Percentiles rank a stretch among this genome's conserved stretches.
These are phyloP conservation scores for Ustilago lituana DNA, from an alignment of 1,284 basidiomycete species.

Conservation along the genomic window DNA sequence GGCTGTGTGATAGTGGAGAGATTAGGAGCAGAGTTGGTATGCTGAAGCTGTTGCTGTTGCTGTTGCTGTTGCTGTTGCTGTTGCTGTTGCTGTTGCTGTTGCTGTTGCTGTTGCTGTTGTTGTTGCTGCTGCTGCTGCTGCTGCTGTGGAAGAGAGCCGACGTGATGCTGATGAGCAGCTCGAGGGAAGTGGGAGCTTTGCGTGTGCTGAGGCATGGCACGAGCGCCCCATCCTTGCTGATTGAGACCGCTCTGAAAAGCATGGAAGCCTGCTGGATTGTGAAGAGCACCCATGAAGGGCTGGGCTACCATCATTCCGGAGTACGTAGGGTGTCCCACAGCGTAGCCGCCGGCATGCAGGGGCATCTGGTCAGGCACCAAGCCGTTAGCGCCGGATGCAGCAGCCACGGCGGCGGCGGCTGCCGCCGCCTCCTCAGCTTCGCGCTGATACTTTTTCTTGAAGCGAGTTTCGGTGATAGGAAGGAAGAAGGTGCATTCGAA, in stretches of 20 bases:
- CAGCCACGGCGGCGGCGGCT: slow-evolving; percentile 47
- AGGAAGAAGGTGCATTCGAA: slow-evolving; percentile 77
- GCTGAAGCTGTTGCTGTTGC: slow-evolving; percentile 9
- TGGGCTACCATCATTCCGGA: slow-evolving; percentile 25
- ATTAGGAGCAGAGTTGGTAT: neutral
- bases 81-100: no score
- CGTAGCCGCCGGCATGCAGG: slow-evolving; percentile 15
- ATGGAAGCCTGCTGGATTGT: slow-evolving; percentile 38
- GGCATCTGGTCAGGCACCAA: slow-evolving; percentile 3
- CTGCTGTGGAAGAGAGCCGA: slow-evolving; percentile 1
- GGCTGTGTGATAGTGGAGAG: neutral
- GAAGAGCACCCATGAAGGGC: slow-evolving; percentile 36
- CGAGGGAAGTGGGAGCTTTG: slow-evolving; percentile 9
- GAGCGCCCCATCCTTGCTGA: slow-evolving; percentile 27
- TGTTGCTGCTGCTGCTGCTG: no score
- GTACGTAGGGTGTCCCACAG: slow-evolving; percentile 17
- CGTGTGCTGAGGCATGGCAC: slow-evolving; percentile 16
- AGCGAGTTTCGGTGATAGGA: slow-evolving; percentile 95
- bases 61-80: no score
- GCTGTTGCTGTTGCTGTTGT: no score
- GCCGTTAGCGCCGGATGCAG: slow-evolving; percentile 26
- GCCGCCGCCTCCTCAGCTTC: slow-evolving; percentile 74
- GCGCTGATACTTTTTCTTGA: slow-evolving; percentile 86
- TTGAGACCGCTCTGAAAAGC: slow-evolving; percentile 11
- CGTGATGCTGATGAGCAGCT: neutral